Base-by-base conservation (phyloP, 306 rosid species). In the Casuarina glauca region DNA sequence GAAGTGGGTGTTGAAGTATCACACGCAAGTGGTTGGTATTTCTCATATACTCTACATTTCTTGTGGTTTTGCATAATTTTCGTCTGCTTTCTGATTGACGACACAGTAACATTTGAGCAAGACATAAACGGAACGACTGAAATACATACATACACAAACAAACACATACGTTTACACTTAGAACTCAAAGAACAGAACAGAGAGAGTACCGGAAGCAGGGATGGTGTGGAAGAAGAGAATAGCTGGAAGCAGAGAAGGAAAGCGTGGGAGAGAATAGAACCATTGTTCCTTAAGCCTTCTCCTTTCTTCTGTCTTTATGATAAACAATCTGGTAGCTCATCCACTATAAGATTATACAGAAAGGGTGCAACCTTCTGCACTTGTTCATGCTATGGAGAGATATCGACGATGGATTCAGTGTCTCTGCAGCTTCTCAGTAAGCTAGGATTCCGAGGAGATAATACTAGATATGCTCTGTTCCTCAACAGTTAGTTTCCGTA, bases 221-320 rank as follows among this genome's bases (percentile, higher is more conserved):
- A 42, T 58, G 82, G 36, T 81, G 83, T n/a, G 84, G 62, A 63
- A 86, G 80, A 71, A 78, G 66, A 73, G 78, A 70, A 19, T 64
- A 58, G 69, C 35, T 81, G 74, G 91, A 71, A 9, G 83, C 64
- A 79, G 78, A 79, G 83, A 79, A 81, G 52, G 89, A 82, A 7
- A 74, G 78, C 44, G 86, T 81, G 8, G 88, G 84, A 78, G 88
- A 82, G 73, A 85, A 90, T 73, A 85, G 82, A 77, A 79, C 85
- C 95, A 92, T 90, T 72, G 75, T 74, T 80, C 43, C 48, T n/a
- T 48, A n/a, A 60, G n/a, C 41, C 64, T 45, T 60, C 35, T 54
- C 55, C 17, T 58, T 55, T 73, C 53, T 72, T 60, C 50, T 74
- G 36, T 17, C 72, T 46, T 36, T 76, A n/a, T 2, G 45, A 36